Evolutionary conservation across 164 flowering plant genomes (phyloP).

Genomic region (Chimonanthus salicifolius): DNA sequence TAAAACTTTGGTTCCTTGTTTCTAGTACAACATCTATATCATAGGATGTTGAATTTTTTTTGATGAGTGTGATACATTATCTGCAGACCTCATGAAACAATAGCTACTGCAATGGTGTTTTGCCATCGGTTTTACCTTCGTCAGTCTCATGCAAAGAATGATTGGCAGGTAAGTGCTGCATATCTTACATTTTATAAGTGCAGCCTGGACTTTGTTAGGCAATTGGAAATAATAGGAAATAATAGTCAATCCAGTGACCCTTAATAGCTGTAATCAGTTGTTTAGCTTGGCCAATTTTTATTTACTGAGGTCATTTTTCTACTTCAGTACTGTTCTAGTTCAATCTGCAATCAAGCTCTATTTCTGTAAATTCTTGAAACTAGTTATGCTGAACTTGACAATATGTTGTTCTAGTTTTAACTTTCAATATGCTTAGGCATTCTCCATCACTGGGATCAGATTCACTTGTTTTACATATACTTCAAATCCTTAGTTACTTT

Average conservation of each 20-base stretch:
- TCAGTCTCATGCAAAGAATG: slow-evolving; percentile 65
- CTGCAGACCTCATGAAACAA: slow-evolving; percentile 55
- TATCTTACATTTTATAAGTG: slow-evolving; percentile 1
- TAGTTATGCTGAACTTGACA: background rate
- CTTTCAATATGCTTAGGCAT: background rate
- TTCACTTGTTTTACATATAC: no score
- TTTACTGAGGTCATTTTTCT: background rate
- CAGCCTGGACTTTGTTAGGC: background rate
- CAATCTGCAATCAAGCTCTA: background rate
- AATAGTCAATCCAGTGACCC: no score
- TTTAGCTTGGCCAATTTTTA: no score
- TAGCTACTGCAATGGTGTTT: slow-evolving; percentile 53
- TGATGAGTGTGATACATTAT: slow-evolving; percentile 5
- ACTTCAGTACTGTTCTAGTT: background rate
- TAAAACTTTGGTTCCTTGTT: background rate
- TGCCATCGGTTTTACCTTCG: slow-evolving; percentile 65
- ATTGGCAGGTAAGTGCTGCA: slow-evolving; percentile 41
- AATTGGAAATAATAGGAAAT: no score
- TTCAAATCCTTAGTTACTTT: no score
- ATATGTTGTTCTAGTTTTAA: background rate
- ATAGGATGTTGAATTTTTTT: background rate
- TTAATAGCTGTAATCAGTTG: no score
- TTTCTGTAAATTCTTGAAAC: background rate
- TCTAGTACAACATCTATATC: background rate
- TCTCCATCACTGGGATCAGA: no score